Evolutionary conservation across 2,329 filamentous ascomycete species (phyloP).

Genomic region (Phialophora tarda): DNA sequence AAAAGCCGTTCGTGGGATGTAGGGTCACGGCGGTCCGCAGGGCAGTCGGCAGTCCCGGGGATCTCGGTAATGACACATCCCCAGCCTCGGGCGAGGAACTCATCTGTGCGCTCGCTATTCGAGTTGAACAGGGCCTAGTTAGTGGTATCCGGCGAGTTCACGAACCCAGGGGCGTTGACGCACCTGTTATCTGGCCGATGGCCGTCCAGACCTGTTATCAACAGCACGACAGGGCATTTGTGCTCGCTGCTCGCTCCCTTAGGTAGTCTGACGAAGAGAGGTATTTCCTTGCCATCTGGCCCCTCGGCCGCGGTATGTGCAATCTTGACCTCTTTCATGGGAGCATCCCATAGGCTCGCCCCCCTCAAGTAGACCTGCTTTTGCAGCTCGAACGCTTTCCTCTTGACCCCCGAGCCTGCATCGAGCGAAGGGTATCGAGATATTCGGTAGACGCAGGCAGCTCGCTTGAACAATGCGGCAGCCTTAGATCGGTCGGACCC

Average conservation of each 20-base stretch:
- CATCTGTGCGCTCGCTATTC: constrained; percentile 60
- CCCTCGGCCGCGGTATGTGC: constrained; percentile 46
- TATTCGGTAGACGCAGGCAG: constrained; percentile 73
- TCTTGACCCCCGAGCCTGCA: constrained; percentile 54
- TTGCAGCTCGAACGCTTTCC: constrained; percentile 68
- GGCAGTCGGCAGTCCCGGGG: constrained; percentile 70
- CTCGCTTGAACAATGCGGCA: constrained; percentile 70
- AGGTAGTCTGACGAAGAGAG: constrained; percentile 49
- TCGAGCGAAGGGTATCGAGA: constrained; percentile 65
- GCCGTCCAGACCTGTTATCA: constrained; percentile 68
- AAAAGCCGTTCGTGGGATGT: constrained; percentile 65
- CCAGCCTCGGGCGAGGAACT: constrained; percentile 69
- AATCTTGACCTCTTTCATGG: constrained; percentile 48
- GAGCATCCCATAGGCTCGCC: constrained; percentile 55
- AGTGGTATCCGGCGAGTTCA: background rate
- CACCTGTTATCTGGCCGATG: constrained; percentile 66
- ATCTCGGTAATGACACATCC: constrained; percentile 67
- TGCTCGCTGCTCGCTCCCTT: constrained; percentile 41
- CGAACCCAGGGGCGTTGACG: background rate
- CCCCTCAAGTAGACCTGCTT: constrained; percentile 69
- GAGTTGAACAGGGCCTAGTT: background rate
- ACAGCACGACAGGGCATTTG: constrained; percentile 56
- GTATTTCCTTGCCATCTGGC: constrained; percentile 47
- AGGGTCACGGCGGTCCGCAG: constrained; percentile 66
- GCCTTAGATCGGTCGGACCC: constrained; percentile 57